Percentiles rank a stretch among this genome's conserved stretches.
phyloP scores from a whole-genome alignment of 768 basidiomycete genomes.

The Macrolepiota fuliginosa region DNA sequence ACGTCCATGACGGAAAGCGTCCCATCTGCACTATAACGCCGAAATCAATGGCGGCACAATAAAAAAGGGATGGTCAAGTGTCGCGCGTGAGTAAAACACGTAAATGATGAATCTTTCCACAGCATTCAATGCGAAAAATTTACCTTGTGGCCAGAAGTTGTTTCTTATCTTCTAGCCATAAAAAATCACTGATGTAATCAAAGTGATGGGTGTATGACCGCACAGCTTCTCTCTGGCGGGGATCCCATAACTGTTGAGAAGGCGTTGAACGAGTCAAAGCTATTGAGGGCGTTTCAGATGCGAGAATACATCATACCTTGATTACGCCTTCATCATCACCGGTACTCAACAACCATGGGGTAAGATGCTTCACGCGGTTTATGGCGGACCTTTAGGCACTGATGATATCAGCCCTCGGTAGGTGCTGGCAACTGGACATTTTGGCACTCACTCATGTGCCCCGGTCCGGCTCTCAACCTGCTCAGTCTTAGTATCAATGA shows the following conservation, averaged over 20 bases:
- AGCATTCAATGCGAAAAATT: slow-evolving; percentile 14
- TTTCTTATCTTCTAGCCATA: slow-evolving; percentile 81
- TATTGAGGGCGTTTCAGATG: slow-evolving; percentile 1
- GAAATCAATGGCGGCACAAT: slow-evolving; percentile 7
- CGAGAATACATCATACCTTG: slow-evolving; percentile 52
- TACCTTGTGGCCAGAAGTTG: slow-evolving; percentile 89
- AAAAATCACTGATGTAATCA: slow-evolving; percentile 92
- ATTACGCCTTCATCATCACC: slow-evolving; percentile 95
- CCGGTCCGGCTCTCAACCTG: slow-evolving; percentile 42
- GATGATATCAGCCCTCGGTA: slow-evolving; percentile 25
- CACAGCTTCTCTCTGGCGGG: slow-evolving; percentile 61
- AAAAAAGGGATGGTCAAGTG: slow-evolving; percentile 7
- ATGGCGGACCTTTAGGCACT: slow-evolving; percentile 66
- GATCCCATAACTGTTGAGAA: slow-evolving; percentile 79
- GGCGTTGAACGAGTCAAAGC: neutral
- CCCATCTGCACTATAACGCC: slow-evolving; percentile 74
- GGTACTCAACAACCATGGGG: slow-evolving; percentile 71
- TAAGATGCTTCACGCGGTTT: slow-evolving; percentile 76
- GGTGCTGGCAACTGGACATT: neutral
- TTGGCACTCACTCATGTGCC: slow-evolving; percentile 65
- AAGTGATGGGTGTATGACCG: slow-evolving; percentile 83
- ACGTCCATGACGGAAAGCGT: slow-evolving; percentile 92
- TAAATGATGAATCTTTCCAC: neutral
- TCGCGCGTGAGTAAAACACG: neutral
- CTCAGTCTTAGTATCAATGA: slow-evolving; percentile 65